phyloP scores from a whole-genome alignment of 1,284 basidiomycete species.

The Entoloma clypeatum region DNA sequence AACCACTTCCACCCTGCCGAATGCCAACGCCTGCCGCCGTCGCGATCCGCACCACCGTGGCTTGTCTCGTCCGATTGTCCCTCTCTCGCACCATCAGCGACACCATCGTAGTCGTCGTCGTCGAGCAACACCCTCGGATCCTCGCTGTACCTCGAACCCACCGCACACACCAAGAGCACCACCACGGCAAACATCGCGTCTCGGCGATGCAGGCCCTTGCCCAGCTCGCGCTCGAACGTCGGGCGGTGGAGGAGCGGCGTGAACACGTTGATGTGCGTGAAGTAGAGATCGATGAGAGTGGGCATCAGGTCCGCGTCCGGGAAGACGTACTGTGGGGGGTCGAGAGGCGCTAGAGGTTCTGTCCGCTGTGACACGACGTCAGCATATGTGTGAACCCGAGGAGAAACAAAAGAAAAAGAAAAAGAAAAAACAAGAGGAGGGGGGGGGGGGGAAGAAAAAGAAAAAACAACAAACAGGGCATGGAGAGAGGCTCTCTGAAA shows the following conservation, averaged over 20 bases:
- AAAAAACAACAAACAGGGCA: too few species aligned
- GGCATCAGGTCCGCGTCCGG: constrained; percentile 45
- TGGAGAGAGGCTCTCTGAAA: constrained; percentile 1
- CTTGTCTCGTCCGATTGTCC: too few species aligned
- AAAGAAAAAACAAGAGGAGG: too few species aligned
- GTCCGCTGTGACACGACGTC: constrained; percentile 2
- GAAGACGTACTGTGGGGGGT: constrained; percentile 26
- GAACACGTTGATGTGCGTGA: constrained; percentile 46
- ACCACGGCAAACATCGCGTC: constrained; percentile 53
- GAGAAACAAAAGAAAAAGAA: background rate
- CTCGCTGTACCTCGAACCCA: constrained; percentile 55
- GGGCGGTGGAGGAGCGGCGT: constrained; percentile 61
- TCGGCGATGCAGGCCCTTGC: constrained; percentile 43
- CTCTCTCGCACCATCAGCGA: too few species aligned
- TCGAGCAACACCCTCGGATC: constrained; percentile 58
- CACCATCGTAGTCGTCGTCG: too few species aligned
- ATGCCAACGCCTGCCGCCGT: constrained; percentile 27
- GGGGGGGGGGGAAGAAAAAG: too few species aligned
- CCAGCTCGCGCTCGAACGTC: constrained; percentile 50
- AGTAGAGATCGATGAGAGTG: constrained; percentile 56
- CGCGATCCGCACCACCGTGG: background rate
- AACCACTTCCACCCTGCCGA: constrained; percentile 71
- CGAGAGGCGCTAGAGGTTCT: background rate
- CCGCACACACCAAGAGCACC: constrained; percentile 59
- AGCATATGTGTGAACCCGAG: background rate